Evolutionary conservation across 306 rosid genomes (phyloP).

Genomic region (Parietaria judaica): DNA sequence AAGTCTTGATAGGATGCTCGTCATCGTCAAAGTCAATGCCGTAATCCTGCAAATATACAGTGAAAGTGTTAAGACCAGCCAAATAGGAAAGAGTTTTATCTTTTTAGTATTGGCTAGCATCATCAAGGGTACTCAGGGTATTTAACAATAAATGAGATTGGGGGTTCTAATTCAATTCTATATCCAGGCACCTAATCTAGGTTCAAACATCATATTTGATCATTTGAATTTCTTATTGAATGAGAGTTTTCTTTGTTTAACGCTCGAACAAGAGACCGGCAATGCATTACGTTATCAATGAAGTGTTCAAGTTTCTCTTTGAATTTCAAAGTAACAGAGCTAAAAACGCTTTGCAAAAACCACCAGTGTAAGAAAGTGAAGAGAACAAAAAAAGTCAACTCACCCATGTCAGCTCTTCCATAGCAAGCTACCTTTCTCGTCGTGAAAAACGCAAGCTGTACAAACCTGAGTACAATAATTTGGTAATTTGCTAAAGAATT

Average conservation of each 20-base stretch:
- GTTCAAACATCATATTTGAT: too few species aligned
- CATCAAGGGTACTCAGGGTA: too few species aligned
- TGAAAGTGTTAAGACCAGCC: background rate
- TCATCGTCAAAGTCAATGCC: slow-evolving; percentile 74
- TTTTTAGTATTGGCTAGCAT: too few species aligned
- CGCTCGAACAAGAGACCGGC: too few species aligned
- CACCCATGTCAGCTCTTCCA: slow-evolving; percentile 95
- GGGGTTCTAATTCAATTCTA: too few species aligned
- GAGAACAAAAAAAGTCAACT: slow-evolving; percentile 18
- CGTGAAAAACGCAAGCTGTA: slow-evolving; percentile 89
- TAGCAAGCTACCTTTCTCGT: slow-evolving; percentile 60
- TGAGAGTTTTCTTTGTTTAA: too few species aligned
- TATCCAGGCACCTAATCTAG: too few species aligned
- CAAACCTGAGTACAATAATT: slow-evolving; percentile 16
- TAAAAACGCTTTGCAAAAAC: slow-evolving; percentile 8
- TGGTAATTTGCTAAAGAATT: slow-evolving; percentile 14
- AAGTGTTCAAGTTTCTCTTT: background rate
- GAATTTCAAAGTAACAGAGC: background rate
- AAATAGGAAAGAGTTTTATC: too few species aligned
- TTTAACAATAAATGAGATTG: background rate
- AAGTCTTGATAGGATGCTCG: slow-evolving; percentile 47
- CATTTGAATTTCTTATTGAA: too few species aligned
- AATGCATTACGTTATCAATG: too few species aligned
- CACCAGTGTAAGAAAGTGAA: slow-evolving; percentile 1
- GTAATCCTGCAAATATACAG: slow-evolving; percentile 62